Conservation (phyloP, 164 flowering plant species). For the Chimonanthus salicifolius region DNA sequence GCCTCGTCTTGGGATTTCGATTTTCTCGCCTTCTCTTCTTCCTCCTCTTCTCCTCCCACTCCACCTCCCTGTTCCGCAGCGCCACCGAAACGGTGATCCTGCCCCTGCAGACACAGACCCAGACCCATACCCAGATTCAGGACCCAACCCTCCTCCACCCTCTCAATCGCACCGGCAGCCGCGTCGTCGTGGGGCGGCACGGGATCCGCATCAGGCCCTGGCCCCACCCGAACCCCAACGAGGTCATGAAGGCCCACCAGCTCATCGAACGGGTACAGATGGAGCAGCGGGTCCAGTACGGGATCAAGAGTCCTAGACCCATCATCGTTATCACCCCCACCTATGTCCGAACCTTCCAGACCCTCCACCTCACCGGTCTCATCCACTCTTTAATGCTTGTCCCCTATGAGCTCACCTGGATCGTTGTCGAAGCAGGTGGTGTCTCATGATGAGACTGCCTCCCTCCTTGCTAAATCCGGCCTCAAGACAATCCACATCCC, state of each 20-base stretch:
- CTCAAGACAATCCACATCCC: slow-evolving; percentile 56
- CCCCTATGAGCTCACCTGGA: slow-evolving; percentile 74
- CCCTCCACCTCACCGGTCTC: slow-evolving; percentile 78
- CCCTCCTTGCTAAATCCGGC: slow-evolving; percentile 51
- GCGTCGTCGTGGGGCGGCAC: slow-evolving; percentile 91
- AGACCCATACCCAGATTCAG: neutral
- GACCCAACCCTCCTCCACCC: neutral
- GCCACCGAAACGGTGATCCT: slow-evolving; percentile 19
- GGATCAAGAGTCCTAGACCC: slow-evolving; percentile 61
- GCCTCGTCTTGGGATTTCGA: slow-evolving; percentile 75
- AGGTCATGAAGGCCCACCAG: slow-evolving; percentile 82
- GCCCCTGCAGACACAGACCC: slow-evolving; percentile 4
- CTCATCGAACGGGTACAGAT: slow-evolving; percentile 81
- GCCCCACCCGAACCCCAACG: slow-evolving; percentile 87
- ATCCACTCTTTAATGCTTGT: slow-evolving; percentile 92
- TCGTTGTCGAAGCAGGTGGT: slow-evolving; percentile 97
- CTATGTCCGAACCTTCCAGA: slow-evolving; percentile 85
- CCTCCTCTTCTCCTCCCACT: slow-evolving; percentile 56
- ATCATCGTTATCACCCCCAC: slow-evolving; percentile 87
- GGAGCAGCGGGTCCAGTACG: slow-evolving; percentile 74
- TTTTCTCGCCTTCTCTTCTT: slow-evolving; percentile 75
- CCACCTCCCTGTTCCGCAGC: slow-evolving; percentile 24
- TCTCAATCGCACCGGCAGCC: slow-evolving; percentile 27
- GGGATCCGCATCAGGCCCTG: slow-evolving; percentile 89
- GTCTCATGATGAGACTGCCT: slow-evolving; percentile 62